A percentile compares a stretch with the other conserved stretches of the same genome.
Evolutionary conservation across 2,329 filamentous ascomycete genomes (phyloP).

Genomic region (Colletotrichum sp.): DNA sequence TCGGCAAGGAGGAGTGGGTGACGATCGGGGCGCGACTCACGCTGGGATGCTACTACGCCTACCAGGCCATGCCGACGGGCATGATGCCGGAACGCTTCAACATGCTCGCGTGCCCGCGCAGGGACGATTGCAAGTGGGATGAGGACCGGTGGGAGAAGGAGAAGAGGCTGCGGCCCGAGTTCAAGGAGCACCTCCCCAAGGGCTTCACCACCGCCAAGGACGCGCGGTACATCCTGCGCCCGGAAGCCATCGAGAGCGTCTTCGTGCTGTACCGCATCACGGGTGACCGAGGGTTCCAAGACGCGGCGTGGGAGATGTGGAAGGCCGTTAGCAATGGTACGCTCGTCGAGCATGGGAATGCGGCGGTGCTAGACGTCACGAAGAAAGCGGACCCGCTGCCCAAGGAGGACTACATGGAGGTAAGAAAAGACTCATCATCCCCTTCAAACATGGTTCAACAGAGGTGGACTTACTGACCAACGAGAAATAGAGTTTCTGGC

Average conservation of each 20-base stretch:
- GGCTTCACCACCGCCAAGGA: slow-evolving; percentile 68
- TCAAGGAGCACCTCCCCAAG: slow-evolving; percentile 37
- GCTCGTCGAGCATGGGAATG: slow-evolving; percentile 50
- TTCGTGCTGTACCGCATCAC: slow-evolving; percentile 61
- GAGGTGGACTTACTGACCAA: not conserved
- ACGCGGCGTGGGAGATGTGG: slow-evolving; percentile 60
- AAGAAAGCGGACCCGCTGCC: slow-evolving; percentile 45
- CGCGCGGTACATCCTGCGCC: slow-evolving; percentile 54
- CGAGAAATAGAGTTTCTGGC: slow-evolving; percentile 66
- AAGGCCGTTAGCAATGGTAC: slow-evolving; percentile 51
- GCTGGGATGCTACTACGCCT: slow-evolving; percentile 57
- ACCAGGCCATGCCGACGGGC: slow-evolving; percentile 50
- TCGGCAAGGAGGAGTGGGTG: slow-evolving; percentile 44
- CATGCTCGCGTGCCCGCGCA: slow-evolving; percentile 41
- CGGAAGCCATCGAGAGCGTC: slow-evolving; percentile 57
- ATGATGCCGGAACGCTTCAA: slow-evolving; percentile 58
- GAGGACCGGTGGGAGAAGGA: slow-evolving; percentile 22
- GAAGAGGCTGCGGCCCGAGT: slow-evolving; percentile 30
- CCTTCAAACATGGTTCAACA: rapidly evolving
- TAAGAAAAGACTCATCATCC: not conserved
- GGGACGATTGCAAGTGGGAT: slow-evolving; percentile 52
- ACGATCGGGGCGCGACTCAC: slow-evolving; percentile 48
- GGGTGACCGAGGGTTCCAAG: slow-evolving; percentile 49
- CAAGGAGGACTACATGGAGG: slow-evolving; percentile 46
- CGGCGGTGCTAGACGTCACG: slow-evolving; percentile 56